Percentiles rank a stretch among this genome's conserved stretches.
phyloP scores from a whole-genome alignment of 306 rosid species.

The Cicer chorassanicum region DNA sequence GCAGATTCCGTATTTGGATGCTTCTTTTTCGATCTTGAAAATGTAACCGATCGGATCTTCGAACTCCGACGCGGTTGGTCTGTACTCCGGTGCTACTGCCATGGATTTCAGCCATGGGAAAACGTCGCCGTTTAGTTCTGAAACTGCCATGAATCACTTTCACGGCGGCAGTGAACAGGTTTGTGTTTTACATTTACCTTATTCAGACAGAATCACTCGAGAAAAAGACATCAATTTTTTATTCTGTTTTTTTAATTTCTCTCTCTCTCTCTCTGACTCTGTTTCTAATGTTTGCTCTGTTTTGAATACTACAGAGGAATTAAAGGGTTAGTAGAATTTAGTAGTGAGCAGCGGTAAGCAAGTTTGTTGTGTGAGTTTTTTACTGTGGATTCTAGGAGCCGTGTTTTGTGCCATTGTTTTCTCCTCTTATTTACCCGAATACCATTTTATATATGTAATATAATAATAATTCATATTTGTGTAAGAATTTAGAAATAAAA shows the following conservation, averaged over 20 bases:
- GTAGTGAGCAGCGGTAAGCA: neutral
- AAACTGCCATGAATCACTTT: constrained; percentile 54
- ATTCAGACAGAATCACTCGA: constrained; percentile 48
- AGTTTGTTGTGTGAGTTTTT: constrained; percentile 44
- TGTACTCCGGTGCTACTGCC: constrained; percentile 89
- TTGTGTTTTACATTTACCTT: constrained; percentile 41
- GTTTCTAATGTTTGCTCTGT: constrained; percentile 58
- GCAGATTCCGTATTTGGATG: constrained; percentile 93
- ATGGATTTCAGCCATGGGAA: constrained; percentile 84
- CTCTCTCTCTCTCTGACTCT: constrained; percentile 2
- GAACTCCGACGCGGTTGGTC: constrained; percentile 77
- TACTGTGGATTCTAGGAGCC: constrained; percentile 31
- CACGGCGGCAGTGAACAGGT: neutral
- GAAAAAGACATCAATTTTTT: constrained; percentile 29
- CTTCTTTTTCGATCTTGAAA: constrained; percentile 98
- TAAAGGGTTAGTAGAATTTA: constrained; percentile 31
- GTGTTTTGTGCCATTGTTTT: constrained; percentile 43
- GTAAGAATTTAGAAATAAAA: no score
- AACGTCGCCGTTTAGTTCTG: constrained; percentile 77
- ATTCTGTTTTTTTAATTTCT: neutral
- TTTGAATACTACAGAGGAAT: constrained; percentile 55
- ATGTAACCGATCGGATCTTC: constrained; percentile 98
- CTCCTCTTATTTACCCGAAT: constrained; percentile 39
- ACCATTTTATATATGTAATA: no score
- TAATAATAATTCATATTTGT: no score